Evolutionary conservation across 768 basidiomycete genomes (phyloP).

Genomic region (Pulveroboletus sp.): DNA sequence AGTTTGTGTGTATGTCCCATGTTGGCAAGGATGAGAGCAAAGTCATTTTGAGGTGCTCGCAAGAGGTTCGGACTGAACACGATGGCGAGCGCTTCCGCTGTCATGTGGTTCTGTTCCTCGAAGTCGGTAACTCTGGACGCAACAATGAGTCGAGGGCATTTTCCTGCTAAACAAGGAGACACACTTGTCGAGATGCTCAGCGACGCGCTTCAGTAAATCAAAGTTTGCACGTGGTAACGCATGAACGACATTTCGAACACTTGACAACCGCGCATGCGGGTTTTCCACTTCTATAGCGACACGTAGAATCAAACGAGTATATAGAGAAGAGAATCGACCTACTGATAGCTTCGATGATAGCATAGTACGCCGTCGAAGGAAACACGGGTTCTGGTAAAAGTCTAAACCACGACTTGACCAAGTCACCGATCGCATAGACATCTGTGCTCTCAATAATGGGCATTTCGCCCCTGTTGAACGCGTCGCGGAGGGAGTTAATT

Average conservation of each 20-base stretch:
- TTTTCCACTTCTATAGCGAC: slow-evolving; percentile 58
- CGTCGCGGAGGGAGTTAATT: slow-evolving; percentile 65
- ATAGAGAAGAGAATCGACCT: slow-evolving; percentile 18
- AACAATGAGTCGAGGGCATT: not conserved
- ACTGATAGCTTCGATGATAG: slow-evolving; percentile 72
- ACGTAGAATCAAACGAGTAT: slow-evolving; percentile 1
- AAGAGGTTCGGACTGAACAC: slow-evolving; percentile 81
- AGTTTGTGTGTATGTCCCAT: slow-evolving; percentile 75
- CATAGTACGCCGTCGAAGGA: slow-evolving; percentile 60
- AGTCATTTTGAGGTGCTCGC: slow-evolving; percentile 74
- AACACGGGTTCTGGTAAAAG: slow-evolving; percentile 77
- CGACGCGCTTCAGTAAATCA: slow-evolving; percentile 70
- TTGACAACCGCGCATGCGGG: slow-evolving; percentile 58
- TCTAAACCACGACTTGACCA: slow-evolving; percentile 84
- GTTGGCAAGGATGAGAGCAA: slow-evolving; percentile 71
- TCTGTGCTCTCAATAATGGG: slow-evolving; percentile 60
- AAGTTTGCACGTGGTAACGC: slow-evolving; percentile 69
- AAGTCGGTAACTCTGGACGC: slow-evolving; percentile 70
- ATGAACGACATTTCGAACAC: slow-evolving; percentile 65
- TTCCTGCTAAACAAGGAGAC: slow-evolving; percentile 12
- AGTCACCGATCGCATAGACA: slow-evolving; percentile 77
- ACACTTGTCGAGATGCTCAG: slow-evolving; percentile 79
- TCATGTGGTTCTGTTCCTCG: slow-evolving; percentile 89
- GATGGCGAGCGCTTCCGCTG: slow-evolving; percentile 76
- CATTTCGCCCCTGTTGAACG: slow-evolving; percentile 68